These are phyloP conservation scores for Populus trichocarpa DNA, from an alignment of 441 rosid genomes.

Conservation along the genomic window DNA sequence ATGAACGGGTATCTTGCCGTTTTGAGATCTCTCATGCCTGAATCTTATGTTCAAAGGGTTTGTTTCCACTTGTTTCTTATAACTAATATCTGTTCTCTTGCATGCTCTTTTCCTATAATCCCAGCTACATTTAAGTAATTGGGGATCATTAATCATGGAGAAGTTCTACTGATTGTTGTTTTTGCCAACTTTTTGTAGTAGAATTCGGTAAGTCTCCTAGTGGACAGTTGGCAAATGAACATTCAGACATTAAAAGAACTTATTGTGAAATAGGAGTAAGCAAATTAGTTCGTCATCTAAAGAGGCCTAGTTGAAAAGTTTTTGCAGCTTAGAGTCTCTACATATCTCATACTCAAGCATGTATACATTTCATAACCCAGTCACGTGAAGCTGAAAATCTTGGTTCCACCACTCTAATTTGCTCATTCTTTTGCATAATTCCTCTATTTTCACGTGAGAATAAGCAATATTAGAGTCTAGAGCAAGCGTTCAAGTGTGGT, in stretches of 20 bases:
- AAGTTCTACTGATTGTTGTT: not conserved
- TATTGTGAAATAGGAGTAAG: not conserved
- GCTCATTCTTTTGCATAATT: not conserved
- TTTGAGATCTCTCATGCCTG: conserved; percentile 84
- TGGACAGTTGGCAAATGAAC: not conserved
- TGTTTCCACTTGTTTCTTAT: not conserved
- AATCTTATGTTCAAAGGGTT: conserved; percentile 79
- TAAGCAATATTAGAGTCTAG: not conserved
- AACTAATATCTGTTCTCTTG: not conserved
- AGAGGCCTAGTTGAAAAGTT: not conserved
- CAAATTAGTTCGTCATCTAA: not conserved
- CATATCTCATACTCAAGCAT: not conserved
- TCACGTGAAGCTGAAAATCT: not conserved
- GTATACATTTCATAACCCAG: not conserved
- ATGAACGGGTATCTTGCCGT: conserved; percentile 83
- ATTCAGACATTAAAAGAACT: not conserved
- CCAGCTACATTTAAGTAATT: not conserved
- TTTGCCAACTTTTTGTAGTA: not conserved
- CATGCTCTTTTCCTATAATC: not conserved
- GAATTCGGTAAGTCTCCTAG: not conserved
- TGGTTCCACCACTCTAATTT: not conserved
- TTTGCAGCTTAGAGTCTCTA: not conserved
- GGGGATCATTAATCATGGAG: not conserved
- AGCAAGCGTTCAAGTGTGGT: not conserved
- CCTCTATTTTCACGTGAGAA: not conserved